Percentiles rank a stretch among this genome's conserved stretches.
phyloP scores from a whole-genome alignment of 495 filamentous ascomycete genomes.

The Aspergillus ostianus region DNA sequence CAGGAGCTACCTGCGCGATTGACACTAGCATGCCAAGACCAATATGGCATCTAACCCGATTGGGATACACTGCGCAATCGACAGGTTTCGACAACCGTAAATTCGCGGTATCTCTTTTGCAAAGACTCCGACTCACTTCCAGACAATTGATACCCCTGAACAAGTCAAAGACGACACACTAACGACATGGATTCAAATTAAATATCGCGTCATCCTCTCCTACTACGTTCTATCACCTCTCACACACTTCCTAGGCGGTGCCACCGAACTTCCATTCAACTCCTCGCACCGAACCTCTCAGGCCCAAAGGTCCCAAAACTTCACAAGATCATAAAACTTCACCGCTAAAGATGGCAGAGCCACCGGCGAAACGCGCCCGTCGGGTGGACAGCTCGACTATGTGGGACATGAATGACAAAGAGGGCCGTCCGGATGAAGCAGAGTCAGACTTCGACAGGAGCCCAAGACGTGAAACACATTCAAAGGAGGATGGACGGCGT shows the following conservation, averaged over 20 bases:
- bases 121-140: background rate
- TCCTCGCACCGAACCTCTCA: background rate
- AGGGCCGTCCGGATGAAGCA: constrained; percentile 27
- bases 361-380: constrained; percentile 53
- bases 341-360: constrained; percentile 47
- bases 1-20: too few relatives aligned
- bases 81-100: background rate
- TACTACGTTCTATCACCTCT: background rate
- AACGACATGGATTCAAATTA: background rate
- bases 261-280: background rate
- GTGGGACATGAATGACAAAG: constrained; percentile 50
- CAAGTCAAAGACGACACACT: background rate
- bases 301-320: background rate
- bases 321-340: background rate
- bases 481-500: constrained; percentile 31
- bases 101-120: background rate
- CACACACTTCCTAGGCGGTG: background rate
- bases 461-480: constrained; percentile 29
- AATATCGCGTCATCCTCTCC: background rate
- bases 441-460: constrained; percentile 37
- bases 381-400: constrained; percentile 52
- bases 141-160: background rate
- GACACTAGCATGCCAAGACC: background rate
- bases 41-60: background rate
- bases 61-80: background rate